Evolutionary conservation across 1,284 basidiomycete genomes (phyloP).

Genomic region (Rhodotorula sp.): DNA sequence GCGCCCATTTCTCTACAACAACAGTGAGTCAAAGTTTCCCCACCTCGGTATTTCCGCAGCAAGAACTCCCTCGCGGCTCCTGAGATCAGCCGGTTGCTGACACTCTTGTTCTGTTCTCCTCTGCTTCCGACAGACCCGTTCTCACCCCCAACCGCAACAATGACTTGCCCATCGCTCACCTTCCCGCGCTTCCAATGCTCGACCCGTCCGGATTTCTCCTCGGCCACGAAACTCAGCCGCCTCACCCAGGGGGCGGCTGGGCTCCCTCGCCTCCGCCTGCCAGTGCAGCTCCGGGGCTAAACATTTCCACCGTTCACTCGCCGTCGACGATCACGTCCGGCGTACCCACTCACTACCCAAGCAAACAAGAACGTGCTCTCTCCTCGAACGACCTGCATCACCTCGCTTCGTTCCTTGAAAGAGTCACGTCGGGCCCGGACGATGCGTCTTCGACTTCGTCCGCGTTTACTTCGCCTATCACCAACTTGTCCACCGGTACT

Average conservation of each 20-base stretch:
- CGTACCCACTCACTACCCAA: background rate
- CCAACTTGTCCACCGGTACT: slow-evolving; percentile 4
- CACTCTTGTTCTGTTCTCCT: background rate
- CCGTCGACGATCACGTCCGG: background rate
- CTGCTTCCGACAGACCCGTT: background rate
- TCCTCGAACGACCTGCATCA: slow-evolving; percentile 15
- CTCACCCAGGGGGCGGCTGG: slow-evolving; percentile 1
- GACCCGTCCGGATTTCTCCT: slow-evolving; percentile 18
- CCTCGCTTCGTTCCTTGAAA: slow-evolving; percentile 11
- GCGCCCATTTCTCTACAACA: slow-evolving; percentile 7
- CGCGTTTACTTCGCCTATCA: slow-evolving; percentile 1
- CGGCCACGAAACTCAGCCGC: slow-evolving; percentile 9
- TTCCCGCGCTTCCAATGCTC: background rate
- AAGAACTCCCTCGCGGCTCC: background rate
- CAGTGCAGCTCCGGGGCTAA: background rate
- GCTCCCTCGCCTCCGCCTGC: background rate
- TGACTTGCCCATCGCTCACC: slow-evolving; percentile 3
- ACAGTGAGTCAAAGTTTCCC: background rate
- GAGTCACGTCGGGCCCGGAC: slow-evolving; percentile 10
- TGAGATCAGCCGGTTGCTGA: background rate
- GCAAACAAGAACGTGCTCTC: background rate
- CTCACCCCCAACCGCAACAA: slow-evolving; percentile 7
- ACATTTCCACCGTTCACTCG: background rate
- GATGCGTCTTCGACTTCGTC: background rate
- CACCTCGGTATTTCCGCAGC: no score